Evolutionary conservation across 371 early-diverging fungal species (phyloP).

Genomic region (Mucor mucedo): DNA sequence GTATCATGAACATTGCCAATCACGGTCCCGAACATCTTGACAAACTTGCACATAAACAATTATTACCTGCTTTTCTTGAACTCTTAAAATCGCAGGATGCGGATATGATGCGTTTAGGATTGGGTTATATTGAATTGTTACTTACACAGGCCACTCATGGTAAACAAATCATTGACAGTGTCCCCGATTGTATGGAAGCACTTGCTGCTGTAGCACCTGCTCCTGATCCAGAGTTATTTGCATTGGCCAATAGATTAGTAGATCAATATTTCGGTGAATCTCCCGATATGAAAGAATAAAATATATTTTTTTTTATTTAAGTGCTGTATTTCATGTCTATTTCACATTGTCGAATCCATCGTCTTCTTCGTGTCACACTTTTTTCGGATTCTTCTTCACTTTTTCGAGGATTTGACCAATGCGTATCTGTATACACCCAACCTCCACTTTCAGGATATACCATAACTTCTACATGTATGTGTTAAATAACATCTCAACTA

Average conservation of each 20-base stretch:
- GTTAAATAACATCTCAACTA: too few species aligned
- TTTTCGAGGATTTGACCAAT: slow-evolving; percentile 32
- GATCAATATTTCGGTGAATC: slow-evolving; percentile 34
- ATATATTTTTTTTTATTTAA: background rate
- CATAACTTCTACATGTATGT: slow-evolving; percentile 21
- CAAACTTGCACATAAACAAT: slow-evolving; percentile 16
- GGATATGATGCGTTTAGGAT: slow-evolving; percentile 30
- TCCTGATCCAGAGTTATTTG: slow-evolving; percentile 33
- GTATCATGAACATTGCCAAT: slow-evolving; percentile 33
- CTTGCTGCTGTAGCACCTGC: slow-evolving; percentile 33
- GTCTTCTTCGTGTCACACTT: slow-evolving; percentile 27
- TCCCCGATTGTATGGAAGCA: slow-evolving; percentile 36
- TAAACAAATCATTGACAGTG: slow-evolving; percentile 27
- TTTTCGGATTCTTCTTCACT: slow-evolving; percentile 1
- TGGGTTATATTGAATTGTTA: slow-evolving; percentile 31
- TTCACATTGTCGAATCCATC: slow-evolving; percentile 34
- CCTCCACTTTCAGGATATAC: slow-evolving; percentile 38
- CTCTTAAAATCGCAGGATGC: slow-evolving; percentile 34
- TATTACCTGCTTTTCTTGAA: slow-evolving; percentile 27
- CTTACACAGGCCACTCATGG: slow-evolving; percentile 26
- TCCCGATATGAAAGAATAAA: slow-evolving; percentile 24
- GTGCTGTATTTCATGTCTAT: slow-evolving; percentile 2
- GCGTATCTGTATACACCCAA: slow-evolving; percentile 41
- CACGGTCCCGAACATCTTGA: slow-evolving; percentile 32
- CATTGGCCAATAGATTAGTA: slow-evolving; percentile 30